Evolutionary conservation across 2,329 filamentous ascomycete genomes (phyloP), one percentile per base, ranked within the genome.

Genomic region (Madurella fahalii): DNA sequence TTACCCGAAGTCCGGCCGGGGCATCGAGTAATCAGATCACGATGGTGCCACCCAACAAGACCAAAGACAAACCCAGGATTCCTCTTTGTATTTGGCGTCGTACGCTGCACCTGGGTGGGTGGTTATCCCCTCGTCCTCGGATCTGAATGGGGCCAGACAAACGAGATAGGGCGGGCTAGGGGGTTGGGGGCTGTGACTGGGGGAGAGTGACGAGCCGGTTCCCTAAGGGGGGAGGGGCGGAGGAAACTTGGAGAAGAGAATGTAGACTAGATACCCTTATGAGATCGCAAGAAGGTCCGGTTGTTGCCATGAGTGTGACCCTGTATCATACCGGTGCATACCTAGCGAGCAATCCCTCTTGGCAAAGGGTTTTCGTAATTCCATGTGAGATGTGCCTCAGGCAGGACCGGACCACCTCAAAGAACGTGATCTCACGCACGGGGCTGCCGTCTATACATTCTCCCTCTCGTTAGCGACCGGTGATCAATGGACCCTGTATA

Each of bases 201-300:
- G 25, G 25, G 7, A 25, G 25, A 7, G 25, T 25, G 25, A 25
- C 25, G 3, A 4, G 25, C 7, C 25, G 25, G 25, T 7, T 25
- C 25, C 25, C 7, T 25, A 25, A 7, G 11, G 34, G 4, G 34
- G 34, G 25, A 37, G 34, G 4, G 34, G 34, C 9, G 15, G 34
- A 16, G 31, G 18, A 47, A 46, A 47, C 17, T 20, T 34, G 17
- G 43, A 54, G 46, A 49, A 54, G 40, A 39, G 43, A 51, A 25
- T 60, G 60, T 62, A 59, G 60, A 62, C 52, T 60, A 62, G 60
- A 62, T 62, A 62, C 60, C 59, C 56, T 40, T 45, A 52, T 57
- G 48, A 34, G 37, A 31, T 32, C 46, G 43, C 54, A 39, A 43
- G 9, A 20, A n/a, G 52, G 30, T 32, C 25, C 25, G 25, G 15